Evolutionary conservation across 2,329 filamentous ascomycete genomes (phyloP).

Genomic region (Nemania abortiva): DNA sequence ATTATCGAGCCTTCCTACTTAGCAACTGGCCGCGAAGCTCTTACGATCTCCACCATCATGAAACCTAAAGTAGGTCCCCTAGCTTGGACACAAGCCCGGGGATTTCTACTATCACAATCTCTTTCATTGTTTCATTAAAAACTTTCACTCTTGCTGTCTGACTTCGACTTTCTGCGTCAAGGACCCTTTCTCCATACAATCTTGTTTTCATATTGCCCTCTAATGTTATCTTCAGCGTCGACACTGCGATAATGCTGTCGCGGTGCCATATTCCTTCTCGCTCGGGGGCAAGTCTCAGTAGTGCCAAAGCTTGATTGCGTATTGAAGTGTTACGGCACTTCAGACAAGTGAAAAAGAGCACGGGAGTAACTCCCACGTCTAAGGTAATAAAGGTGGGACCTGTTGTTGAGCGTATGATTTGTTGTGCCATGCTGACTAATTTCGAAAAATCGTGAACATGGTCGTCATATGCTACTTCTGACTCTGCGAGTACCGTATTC

Average conservation of each 20-base stretch:
- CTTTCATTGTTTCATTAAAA: background rate
- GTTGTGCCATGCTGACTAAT: no score
- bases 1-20: no score
- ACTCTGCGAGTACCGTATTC: background rate
- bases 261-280: conserved; percentile 6
- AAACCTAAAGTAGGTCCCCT: background rate
- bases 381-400: no score
- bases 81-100: conserved; percentile 2
- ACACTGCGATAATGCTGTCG: background rate
- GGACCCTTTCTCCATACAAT: no score
- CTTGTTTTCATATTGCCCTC: background rate
- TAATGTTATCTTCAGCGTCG: background rate
- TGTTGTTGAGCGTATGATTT: no score
- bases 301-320: background rate
- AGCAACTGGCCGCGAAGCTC: no score
- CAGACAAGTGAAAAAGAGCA: no score
- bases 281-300: background rate
- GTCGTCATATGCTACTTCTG: background rate
- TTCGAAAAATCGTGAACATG: background rate
- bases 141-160: no score
- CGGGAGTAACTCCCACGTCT: no score
- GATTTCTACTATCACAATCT: background rate
- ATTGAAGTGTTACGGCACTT: background rate
- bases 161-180: no score
- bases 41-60: no score